Evolutionary conservation across 2,329 filamentous ascomycete species (phyloP).

Genomic region (Chrysoporthe austroafricana): DNA sequence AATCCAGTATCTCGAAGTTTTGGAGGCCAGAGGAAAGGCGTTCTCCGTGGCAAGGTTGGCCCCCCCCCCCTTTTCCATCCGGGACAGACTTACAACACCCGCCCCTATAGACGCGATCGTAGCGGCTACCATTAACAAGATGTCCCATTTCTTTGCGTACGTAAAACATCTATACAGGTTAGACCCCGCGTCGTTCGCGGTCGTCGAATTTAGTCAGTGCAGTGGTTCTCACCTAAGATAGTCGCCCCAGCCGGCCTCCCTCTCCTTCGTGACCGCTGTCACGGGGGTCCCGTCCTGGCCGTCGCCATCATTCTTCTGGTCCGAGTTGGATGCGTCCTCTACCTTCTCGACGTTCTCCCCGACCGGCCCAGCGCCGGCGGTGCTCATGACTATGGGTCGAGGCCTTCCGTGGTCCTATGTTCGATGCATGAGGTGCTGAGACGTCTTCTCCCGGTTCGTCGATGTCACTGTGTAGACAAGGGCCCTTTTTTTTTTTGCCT

Average conservation of each 20-base stretch:
- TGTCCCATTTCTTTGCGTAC: conserved; percentile 58
- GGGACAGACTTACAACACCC: conserved; percentile 41
- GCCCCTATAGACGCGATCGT: conserved; percentile 54
- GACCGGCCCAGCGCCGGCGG: not conserved
- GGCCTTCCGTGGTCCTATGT: not conserved
- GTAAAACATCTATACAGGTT: conserved; percentile 44
- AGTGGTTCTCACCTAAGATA: conserved; percentile 16
- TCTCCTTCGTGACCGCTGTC: conserved; percentile 10
- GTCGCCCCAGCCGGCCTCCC: conserved; percentile 25
- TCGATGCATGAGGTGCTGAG: not conserved
- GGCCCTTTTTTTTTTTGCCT: no score
- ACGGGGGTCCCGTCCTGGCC: conserved; percentile 1
- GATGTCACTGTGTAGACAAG: not conserved
- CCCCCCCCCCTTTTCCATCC: no score
- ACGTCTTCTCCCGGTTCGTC: not conserved
- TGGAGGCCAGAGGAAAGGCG: not conserved
- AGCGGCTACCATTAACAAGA: conserved; percentile 50
- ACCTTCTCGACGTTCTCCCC: not conserved
- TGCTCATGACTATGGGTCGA: conserved; percentile 1
- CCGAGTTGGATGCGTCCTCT: conserved; percentile 5
- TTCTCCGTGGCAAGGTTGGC: no score
- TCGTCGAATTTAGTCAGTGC: not conserved
- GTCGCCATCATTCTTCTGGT: not conserved
- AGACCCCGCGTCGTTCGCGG: not conserved
- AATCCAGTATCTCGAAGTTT: not conserved